phyloP scores from a whole-genome alignment of 2,329 filamentous ascomycete genomes.

The Lachnellula willkommii region DNA sequence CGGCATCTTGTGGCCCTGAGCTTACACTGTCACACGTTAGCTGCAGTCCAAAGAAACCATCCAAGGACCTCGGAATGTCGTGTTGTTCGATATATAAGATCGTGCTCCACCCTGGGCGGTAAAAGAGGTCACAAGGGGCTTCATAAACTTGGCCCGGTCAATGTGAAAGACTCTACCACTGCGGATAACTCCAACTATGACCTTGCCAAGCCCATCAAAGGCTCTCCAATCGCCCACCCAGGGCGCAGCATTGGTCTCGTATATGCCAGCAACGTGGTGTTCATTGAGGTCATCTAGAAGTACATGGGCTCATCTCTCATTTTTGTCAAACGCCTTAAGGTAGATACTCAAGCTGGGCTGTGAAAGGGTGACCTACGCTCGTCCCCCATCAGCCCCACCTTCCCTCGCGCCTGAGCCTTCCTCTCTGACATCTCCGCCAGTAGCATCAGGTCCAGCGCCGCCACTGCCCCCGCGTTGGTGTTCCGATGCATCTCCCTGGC shows the following conservation, averaged over 20 bases:
- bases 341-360: slow-evolving; percentile 27
- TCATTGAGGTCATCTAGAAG: slow-evolving; percentile 30
- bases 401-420: slow-evolving; percentile 85
- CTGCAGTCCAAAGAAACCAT: slow-evolving; percentile 19
- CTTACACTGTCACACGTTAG: slow-evolving; percentile 53
- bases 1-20: slow-evolving; percentile 59
- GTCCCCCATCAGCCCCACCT: slow-evolving; percentile 90
- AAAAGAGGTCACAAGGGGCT: not conserved
- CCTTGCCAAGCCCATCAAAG: not conserved
- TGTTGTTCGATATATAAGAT: not conserved
- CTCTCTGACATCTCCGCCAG: slow-evolving; percentile 84
- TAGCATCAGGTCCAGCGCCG: slow-evolving; percentile 79
- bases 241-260: not conserved
- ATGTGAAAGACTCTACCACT: not conserved
- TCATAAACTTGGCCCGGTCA: not conserved
- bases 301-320: slow-evolving; percentile 28
- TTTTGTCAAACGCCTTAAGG: slow-evolving; percentile 27
- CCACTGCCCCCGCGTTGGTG: slow-evolving; percentile 62
- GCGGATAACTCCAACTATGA: not conserved
- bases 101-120: not conserved
- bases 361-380: slow-evolving; percentile 82
- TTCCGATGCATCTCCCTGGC: slow-evolving; percentile 52
- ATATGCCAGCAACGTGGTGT: slow-evolving; percentile 8
- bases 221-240: not conserved
- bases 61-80: no score